phyloP scores from a whole-genome alignment of 1,139 yeast species.

The Candida anutae region DNA sequence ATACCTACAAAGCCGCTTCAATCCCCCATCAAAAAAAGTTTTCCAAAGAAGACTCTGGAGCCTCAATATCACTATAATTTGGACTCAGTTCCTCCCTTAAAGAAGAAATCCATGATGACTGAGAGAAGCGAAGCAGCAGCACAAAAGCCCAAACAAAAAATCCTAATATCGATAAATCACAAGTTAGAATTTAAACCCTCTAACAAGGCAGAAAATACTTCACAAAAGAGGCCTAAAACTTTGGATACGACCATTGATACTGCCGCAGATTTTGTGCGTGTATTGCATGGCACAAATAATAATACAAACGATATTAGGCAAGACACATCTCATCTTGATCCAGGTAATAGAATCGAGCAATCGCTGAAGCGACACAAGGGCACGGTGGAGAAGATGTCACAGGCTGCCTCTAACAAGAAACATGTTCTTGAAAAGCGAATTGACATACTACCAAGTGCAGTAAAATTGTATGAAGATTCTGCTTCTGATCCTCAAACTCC shows the following conservation, averaged over 20 bases:
- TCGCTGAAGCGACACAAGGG: neutral
- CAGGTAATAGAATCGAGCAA: no score
- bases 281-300: no score
- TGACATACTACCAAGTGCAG: slow-evolving; percentile 4
- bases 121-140: slow-evolving; percentile 23
- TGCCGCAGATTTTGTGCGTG: neutral
- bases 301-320: neutral
- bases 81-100: slow-evolving; percentile 16
- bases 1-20: slow-evolving; percentile 2
- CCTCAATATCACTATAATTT: slow-evolving; percentile 7
- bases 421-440: slow-evolving; percentile 11
- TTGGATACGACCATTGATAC: neutral
- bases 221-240: slow-evolving; percentile 1
- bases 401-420: neutral
- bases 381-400: slow-evolving; percentile 20
- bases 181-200: slow-evolving; percentile 11
- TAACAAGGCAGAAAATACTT: slow-evolving; percentile 1
- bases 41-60: slow-evolving; percentile 5
- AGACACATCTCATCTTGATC: no score
- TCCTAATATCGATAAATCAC: slow-evolving; percentile 22
- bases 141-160: slow-evolving; percentile 22
- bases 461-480: slow-evolving; percentile 3
- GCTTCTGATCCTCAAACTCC: slow-evolving; percentile 7
- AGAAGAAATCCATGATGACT: slow-evolving; percentile 26
- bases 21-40: slow-evolving; percentile 10